Evolutionary conservation across 768 basidiomycete genomes (phyloP).

Genomic region (Phallus indusiatus): DNA sequence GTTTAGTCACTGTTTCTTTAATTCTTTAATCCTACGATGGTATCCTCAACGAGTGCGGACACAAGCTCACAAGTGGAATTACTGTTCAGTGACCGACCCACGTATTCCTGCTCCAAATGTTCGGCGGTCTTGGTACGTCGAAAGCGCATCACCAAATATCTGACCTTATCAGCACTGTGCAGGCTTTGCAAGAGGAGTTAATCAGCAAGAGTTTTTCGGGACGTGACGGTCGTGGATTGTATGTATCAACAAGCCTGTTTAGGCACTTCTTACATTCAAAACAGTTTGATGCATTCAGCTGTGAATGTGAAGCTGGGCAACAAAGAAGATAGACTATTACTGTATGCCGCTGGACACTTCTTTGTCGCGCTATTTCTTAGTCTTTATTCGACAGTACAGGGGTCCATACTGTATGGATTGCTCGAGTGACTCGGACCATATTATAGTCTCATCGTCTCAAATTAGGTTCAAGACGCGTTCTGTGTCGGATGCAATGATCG

Average conservation of each 20-base stretch:
- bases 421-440: background rate
- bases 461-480: constrained; percentile 60
- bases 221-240: constrained; percentile 75
- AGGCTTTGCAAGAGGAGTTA: constrained; percentile 77
- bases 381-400: constrained; percentile 2
- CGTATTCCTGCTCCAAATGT: constrained; percentile 59
- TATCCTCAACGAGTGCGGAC: constrained; percentile 24
- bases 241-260: constrained; percentile 23
- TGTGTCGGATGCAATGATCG: constrained; percentile 73
- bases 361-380: background rate
- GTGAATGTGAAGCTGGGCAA: constrained; percentile 65
- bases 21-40: background rate
- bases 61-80: constrained; percentile 50
- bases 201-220: constrained; percentile 83
- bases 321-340: constrained; percentile 62
- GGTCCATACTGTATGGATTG: constrained; percentile 6
- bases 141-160: background rate
- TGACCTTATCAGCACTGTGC: constrained; percentile 1
- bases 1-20: too few species aligned
- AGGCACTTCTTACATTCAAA: background rate
- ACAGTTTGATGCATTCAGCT: constrained; percentile 68
- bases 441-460: background rate
- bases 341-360: constrained; percentile 32
- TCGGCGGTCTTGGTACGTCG: constrained; percentile 56
- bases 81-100: constrained; percentile 56